phyloP scores from a whole-genome alignment of 371 early-diverging fungal genomes.

The Mucor piriformis region DNA sequence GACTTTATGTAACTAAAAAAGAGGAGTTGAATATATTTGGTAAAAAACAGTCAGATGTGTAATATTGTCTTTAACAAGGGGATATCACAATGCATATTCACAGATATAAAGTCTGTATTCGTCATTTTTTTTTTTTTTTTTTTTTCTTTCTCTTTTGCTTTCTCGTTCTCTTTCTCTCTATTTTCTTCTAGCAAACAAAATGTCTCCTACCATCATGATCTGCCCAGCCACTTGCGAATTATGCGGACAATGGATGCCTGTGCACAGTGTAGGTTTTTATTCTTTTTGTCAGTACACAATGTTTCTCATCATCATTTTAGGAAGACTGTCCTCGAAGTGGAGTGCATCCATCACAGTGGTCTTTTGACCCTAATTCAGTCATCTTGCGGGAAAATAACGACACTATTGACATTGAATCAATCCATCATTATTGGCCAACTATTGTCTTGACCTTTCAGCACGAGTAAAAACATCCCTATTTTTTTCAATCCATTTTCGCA shows the following conservation, averaged over 20 bases:
- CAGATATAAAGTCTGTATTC: too few relatives aligned
- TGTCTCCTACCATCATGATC: background rate
- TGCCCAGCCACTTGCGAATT: conserved; percentile 42
- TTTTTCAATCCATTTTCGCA: too few relatives aligned
- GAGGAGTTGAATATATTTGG: background rate
- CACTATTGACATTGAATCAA: background rate
- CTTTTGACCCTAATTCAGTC: background rate
- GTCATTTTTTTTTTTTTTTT: conserved; percentile 4
- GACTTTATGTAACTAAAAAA: background rate
- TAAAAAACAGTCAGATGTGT: conserved; percentile 16
- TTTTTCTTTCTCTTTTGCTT: background rate
- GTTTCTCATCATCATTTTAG: conserved; percentile 6
- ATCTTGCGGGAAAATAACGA: too few relatives aligned
- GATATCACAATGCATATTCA: conserved; percentile 9
- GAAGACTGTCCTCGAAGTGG: conserved; percentile 34
- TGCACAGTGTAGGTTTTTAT: conserved; percentile 25
- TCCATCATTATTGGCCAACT: background rate
- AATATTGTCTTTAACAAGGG: conserved; percentile 1
- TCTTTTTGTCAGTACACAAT: background rate
- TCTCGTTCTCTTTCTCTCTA: background rate
- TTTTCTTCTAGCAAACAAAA: background rate
- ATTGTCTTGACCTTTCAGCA: too few relatives aligned
- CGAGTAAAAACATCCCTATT: too few relatives aligned
- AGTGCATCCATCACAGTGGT: conserved; percentile 39
- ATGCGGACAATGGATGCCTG: conserved; percentile 38